Evolutionary conservation across 768 basidiomycete species (phyloP).

Genomic region (Serpula lacrymans): DNA sequence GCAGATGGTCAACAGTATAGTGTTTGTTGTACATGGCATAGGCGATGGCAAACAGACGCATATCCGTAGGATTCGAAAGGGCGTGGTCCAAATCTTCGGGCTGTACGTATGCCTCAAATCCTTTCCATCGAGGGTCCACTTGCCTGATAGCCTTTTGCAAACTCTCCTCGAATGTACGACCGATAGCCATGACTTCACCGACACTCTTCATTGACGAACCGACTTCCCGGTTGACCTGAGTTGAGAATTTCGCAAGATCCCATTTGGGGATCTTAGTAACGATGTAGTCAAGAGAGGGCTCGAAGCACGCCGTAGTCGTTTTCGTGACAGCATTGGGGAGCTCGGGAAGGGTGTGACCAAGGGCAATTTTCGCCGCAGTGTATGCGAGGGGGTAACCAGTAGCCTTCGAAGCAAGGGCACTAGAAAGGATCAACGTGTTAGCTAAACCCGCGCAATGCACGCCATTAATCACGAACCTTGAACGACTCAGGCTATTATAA

Average conservation of each 20-base stretch:
- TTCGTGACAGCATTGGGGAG: conserved; percentile 99
- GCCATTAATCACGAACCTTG: conserved; percentile 46
- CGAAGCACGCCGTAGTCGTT: conserved; percentile 98
- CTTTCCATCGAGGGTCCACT: conserved; percentile 94
- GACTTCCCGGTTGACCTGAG: conserved; percentile 90
- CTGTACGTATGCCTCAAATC: conserved; percentile 92
- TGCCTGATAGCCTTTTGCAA: conserved; percentile 98
- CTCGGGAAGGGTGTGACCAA: conserved; percentile 96
- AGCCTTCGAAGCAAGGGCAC: conserved; percentile 96
- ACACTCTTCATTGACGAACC: conserved; percentile 99
- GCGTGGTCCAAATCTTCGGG: conserved; percentile 83
- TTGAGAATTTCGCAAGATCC: conserved; percentile 97
- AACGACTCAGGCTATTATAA: conserved; percentile 63
- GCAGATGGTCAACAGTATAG: conserved; percentile 86
- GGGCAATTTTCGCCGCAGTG: conserved; percentile 97
- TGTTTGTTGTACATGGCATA: conserved; percentile 95
- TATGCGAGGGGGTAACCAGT: conserved; percentile 99
- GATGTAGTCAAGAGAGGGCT: conserved; percentile 98
- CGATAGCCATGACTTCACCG: conserved; percentile 99
- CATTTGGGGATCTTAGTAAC: conserved; percentile 99
- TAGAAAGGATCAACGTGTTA: conserved; percentile 28
- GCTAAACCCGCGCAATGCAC: conserved; percentile 11
- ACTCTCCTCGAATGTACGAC: conserved; percentile 97
- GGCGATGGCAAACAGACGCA: conserved; percentile 94
- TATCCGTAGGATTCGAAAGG: conserved; percentile 84